These are phyloP conservation scores for Macrolepiota albuminosa DNA, from an alignment of 768 basidiomycete species.

Conservation along the genomic window DNA sequence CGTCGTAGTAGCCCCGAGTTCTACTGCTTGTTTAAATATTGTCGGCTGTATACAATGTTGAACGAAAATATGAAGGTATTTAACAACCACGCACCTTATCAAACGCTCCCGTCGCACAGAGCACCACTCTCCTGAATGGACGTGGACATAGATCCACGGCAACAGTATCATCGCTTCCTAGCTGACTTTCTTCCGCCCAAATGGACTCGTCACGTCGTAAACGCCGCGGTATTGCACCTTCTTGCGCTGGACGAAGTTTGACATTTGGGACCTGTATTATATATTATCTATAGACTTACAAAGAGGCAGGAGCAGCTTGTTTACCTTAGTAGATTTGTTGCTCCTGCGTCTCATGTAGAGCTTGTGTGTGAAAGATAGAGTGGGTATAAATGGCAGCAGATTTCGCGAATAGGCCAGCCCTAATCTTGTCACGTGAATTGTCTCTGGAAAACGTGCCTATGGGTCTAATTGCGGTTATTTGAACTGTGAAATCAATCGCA, in stretches of 20 bases:
- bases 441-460: no score
- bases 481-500: background rate
- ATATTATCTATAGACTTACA: background rate
- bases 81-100: slow-evolving; percentile 58
- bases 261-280: slow-evolving; percentile 69
- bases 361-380: background rate
- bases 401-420: slow-evolving; percentile 18
- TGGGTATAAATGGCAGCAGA: background rate
- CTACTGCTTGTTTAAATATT: slow-evolving; percentile 70
- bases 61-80: background rate
- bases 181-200: slow-evolving; percentile 47
- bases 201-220: slow-evolving; percentile 24
- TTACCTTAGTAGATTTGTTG: slow-evolving; percentile 67
- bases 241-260: slow-evolving; percentile 65
- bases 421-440: slow-evolving; percentile 12
- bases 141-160: slow-evolving; percentile 51
- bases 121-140: slow-evolving; percentile 58
- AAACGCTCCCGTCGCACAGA: slow-evolving; percentile 74
- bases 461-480: background rate
- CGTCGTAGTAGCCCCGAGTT: slow-evolving; percentile 71
- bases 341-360: slow-evolving; percentile 42
- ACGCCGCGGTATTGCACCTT: slow-evolving; percentile 25
- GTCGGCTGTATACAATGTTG: slow-evolving; percentile 40
- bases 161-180: slow-evolving; percentile 39
- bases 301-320: background rate